Conservation (phyloP, 1,284 basidiomycete species). For the Paramarasmius palmivorus region DNA sequence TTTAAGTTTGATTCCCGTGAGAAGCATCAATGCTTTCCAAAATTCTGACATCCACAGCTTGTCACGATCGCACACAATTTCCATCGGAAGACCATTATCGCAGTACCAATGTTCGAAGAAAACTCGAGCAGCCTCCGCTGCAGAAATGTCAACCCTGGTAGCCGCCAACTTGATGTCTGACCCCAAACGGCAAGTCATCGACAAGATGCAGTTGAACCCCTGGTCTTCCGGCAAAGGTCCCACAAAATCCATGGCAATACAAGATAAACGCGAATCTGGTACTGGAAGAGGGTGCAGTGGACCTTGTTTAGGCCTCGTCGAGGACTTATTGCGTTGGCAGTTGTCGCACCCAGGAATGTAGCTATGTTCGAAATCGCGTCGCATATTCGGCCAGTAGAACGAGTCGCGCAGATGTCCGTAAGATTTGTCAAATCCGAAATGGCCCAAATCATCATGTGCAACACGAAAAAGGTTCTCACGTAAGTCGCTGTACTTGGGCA, state of each 20-base stretch:
- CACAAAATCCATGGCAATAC: slow-evolving; percentile 24
- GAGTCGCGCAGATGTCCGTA: slow-evolving; percentile 20
- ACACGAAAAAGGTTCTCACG: slow-evolving; percentile 23
- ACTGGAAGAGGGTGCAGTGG: slow-evolving; percentile 26
- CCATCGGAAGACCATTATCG: slow-evolving; percentile 10
- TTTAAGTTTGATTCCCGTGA: slow-evolving; percentile 22
- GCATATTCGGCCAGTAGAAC: slow-evolving; percentile 35
- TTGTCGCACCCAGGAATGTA: slow-evolving; percentile 25
- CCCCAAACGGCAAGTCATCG: slow-evolving; percentile 32
- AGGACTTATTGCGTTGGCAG: slow-evolving; percentile 24
- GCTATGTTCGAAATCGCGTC: slow-evolving; percentile 19
- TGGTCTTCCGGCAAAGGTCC: slow-evolving; percentile 16
- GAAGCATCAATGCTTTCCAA: slow-evolving; percentile 11
- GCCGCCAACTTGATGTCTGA: slow-evolving; percentile 32
- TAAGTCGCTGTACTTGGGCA: slow-evolving; percentile 22
- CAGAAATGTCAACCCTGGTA: slow-evolving; percentile 19
- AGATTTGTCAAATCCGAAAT: slow-evolving; percentile 29
- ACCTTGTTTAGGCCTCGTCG: slow-evolving; percentile 3
- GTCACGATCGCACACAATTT: slow-evolving; percentile 19
- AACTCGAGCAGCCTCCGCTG: slow-evolving; percentile 23
- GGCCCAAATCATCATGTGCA: slow-evolving; percentile 27
- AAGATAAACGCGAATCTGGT: slow-evolving; percentile 14
- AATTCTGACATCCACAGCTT: slow-evolving; percentile 23
- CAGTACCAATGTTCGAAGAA: slow-evolving; percentile 29
- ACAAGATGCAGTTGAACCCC: slow-evolving; percentile 27